Conservation (phyloP, 1,284 basidiomycete species). For the Austropuccinia psidii region DNA sequence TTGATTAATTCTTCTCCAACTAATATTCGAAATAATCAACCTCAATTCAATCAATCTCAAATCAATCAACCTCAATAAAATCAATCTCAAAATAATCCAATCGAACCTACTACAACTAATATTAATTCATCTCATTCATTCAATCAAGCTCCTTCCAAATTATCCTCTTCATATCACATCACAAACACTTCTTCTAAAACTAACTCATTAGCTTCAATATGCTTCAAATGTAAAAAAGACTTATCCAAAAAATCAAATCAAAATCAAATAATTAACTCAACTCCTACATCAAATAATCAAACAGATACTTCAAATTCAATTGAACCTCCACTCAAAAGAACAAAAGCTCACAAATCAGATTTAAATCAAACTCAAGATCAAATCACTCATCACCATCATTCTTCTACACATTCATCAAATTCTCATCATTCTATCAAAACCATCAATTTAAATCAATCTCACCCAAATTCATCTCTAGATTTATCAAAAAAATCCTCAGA, state of each 20-base stretch:
- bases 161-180: no score
- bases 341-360: neutral
- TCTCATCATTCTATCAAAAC: neutral
- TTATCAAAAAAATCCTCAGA: neutral
- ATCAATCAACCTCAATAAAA: neutral
- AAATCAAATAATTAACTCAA: no score
- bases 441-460: neutral
- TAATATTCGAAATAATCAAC: neutral
- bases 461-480: neutral
- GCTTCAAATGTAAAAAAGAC: conserved; percentile 6
- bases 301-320: neutral
- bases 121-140: neutral
- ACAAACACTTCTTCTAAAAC: neutral
- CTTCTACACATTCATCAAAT: neutral
- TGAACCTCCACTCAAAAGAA: neutral
- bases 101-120: neutral
- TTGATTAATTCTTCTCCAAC: neutral
- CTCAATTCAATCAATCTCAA: neutral
- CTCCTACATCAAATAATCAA: neutral
- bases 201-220: neutral
- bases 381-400: neutral
- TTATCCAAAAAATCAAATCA: neutral
- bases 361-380: neutral
- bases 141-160: neutral
- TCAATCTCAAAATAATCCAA: neutral